Base-by-base conservation (phyloP, 2,329 filamentous ascomycete species). In the Cordyceps tenuipes region DNA sequence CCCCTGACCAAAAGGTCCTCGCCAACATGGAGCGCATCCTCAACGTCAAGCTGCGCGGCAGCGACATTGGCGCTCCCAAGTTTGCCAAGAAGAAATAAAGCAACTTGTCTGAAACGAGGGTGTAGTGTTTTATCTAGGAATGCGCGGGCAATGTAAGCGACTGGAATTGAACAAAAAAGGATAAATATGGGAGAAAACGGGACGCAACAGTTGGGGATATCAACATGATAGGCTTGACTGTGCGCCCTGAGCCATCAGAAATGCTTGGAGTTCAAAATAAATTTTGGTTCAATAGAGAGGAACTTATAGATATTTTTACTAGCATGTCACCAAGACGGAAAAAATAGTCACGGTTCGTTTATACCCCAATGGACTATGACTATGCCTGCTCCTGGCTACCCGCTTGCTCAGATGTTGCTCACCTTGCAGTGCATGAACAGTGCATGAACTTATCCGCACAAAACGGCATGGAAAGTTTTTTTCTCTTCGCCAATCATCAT, bases 31-130 rank as follows among this genome's bases (percentile, higher is more conserved):
- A 96, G 83, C 82, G 87, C 59, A 85, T 90, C 64, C 84, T 97
- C 72, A 93, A 94, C 69, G 84, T 96, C 69, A 91, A 96, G 79
- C 82, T 97, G 70, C 83, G 92, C 66, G 91, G 94, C 62, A 80
- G 79, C 69, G 90, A 93, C 76, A 94, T 97, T 72, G 93, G 92
- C 64, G 80, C 85, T 73, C 89, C 91, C 68, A 89, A 87, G 78
- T 89, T 94, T 73, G 83, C 85, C 65, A 91, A 89, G 82, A 90
- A 89, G 79, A 73, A 74, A 64, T 76, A 66, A 66, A 78, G 19
- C 23, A 36, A 3, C 13, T 44, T 31, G 44, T 26, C 60, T 53
- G 50, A 57, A 63, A 36, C 21, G 36, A 21, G 29, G 55, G 23
- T 46, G 44, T 23, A 29, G 43, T 50, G 50, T 21, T 53, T 53